Evolutionary conservation across 148 eudicot species (phyloP), one percentile per base, ranked within the genome.

Genomic region (Rhododendron williamsianum): DNA sequence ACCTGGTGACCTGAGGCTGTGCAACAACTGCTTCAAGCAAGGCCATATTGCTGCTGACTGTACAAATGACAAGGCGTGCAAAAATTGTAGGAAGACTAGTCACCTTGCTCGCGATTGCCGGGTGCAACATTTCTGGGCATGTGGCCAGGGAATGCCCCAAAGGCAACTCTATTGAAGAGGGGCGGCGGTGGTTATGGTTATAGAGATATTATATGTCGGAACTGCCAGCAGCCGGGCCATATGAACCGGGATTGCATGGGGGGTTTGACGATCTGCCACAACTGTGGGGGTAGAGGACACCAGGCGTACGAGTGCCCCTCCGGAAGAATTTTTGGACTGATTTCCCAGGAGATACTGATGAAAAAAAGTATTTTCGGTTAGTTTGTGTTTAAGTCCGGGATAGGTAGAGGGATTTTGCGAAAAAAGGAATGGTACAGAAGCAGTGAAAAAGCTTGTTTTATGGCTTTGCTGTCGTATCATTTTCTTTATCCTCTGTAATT

Each of bases 41-140:
- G 99, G 98, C 27, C 99, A 96, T 81, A 82, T 94, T 76, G 48
- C 92, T 94, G 94, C 90, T 10, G 97, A 94, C 71, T 96, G 99
- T 78, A 96, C 99, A 19, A 96, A 96, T 65, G 99, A 94, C 69
- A 96, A 94, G 91, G 99, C 98, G 7, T 96, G 99, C 93, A 96
- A 94, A 90, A 96, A 96, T 87, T 96, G 99, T 85, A 91, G 99
- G 93, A 94, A 95, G 87, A 93, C 97, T 0, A 98, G 99, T 27
- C 99, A 96, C 87, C 92, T 96, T 15, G 98, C 97, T 19, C 99
- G 96, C 36, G 98, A 94, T 58, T 96, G 99, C 85, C 78, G 84
- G 80, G 91, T 96, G 99, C 84, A 96, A 96, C 74, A 88, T 96
- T 27, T 85, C 92, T 7, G 99, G 99, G 6, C 99, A 96, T 51